Base-by-base conservation (phyloP, 306 rosid species). In the Styphnolobium japonicum region DNA sequence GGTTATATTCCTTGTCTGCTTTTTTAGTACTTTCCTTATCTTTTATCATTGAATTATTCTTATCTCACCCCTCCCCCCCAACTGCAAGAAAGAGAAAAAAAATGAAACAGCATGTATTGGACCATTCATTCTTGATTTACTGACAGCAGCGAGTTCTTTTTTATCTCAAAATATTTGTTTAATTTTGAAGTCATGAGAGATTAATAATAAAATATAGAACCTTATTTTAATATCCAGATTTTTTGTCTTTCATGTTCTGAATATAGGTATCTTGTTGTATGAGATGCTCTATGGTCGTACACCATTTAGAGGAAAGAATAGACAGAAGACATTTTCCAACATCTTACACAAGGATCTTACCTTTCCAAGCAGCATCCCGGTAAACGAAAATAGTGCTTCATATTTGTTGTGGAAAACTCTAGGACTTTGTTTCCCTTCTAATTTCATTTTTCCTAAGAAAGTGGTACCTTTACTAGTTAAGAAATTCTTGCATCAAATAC, bases 231-330 rank as follows among this genome's bases (percentile, higher is more conserved):
- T 52, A 73, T 63, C 66, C 37, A 68, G 75, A 40, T 45, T 27
- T 56, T 16, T 14, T 40, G 29, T 78, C 43, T 64, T 57, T 67
- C 19, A 3, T 84, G 70, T 79, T 78, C 69, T 80, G 75, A 68
- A 45, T 82, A 73, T 81, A 95, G 98, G 98, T 79, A 85, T 92
- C 73, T 85, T 95, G 83, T 70, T 95, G 89, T 95, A 95, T 71
- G 98, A 95, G 85, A 91, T 95, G 98, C 92, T 95, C 21, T 95
- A 92, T 34, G 98, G 98, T 2, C 97, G 97, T 14, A 95, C 98
- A 11, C 98, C 98, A 42, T 95, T 95, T 70, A 83, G 97, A 77
- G 98, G 98, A 8, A 95, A 91, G 87, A 90, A 92, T 43, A 92
- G 98, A 77, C 92, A 90, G 84, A 91, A 85, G 84, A 92, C 98